Evolutionary conservation across 2,329 filamentous ascomycete genomes (phyloP).

Genomic region (Venturiaceae sp.): DNA sequence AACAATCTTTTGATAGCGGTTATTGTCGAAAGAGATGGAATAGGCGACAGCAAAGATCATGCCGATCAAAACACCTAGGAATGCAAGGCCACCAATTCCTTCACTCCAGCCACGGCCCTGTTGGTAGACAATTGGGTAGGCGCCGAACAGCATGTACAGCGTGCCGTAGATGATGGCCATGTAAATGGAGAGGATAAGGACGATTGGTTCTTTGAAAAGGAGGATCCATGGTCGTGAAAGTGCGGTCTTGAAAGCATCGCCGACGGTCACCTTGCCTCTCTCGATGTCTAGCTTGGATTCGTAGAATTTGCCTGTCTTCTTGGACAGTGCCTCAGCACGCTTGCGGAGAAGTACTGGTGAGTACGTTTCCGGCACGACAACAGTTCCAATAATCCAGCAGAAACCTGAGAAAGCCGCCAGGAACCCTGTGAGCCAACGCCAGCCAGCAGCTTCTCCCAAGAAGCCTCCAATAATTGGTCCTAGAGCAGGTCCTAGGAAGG

Average conservation of each 20-base stretch:
- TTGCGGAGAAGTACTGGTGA: conserved; percentile 41
- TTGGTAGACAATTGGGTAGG: conserved; percentile 53
- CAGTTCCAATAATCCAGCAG: conserved; percentile 28
- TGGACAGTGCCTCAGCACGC: conserved; percentile 37
- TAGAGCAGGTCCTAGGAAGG: conserved; percentile 55
- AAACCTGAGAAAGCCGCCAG: conserved; percentile 38
- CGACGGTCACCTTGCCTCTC: conserved; percentile 32
- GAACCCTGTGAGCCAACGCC: conserved; percentile 60
- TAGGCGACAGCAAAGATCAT: conserved; percentile 51
- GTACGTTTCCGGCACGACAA: conserved; percentile 39
- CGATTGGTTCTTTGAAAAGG: conserved; percentile 61
- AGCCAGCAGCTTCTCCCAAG: conserved; percentile 52
- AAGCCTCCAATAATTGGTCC: conserved; percentile 62
- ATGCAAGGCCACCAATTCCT: conserved; percentile 53
- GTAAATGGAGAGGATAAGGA: conserved; percentile 55
- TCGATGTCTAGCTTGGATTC: conserved; percentile 31
- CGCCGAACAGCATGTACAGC: conserved; percentile 39
- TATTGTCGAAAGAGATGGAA: conserved; percentile 44
- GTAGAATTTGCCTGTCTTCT: conserved; percentile 44
- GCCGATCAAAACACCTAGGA: conserved; percentile 59
- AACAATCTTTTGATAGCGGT: conserved; percentile 38
- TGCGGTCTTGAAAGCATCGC: conserved; percentile 43
- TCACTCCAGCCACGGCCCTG: conserved; percentile 47
- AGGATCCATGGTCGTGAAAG: conserved; percentile 60
- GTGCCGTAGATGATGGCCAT: conserved; percentile 49